Base-by-base conservation (phyloP, 2,329 filamentous ascomycete species). In the Didymella lethalis region DNA sequence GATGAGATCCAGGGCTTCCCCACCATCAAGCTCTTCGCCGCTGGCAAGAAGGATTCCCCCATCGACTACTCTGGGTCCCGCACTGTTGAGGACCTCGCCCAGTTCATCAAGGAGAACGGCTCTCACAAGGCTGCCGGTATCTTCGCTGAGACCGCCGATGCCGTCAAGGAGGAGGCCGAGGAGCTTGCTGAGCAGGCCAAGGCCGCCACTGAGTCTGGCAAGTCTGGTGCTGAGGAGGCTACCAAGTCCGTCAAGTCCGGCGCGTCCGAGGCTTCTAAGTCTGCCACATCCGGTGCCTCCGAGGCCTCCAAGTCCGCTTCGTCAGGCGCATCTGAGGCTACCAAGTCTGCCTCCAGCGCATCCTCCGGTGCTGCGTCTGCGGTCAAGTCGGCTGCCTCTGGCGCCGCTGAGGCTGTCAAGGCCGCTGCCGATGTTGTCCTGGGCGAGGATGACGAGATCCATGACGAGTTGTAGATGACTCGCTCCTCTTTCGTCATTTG, bases 1-100 rank as follows among this genome's bases (percentile, higher is more conserved):
- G 94, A 98, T 80, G 92, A 97, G 83, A 92, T 99, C 75, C 87
- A 92, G 80, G 95, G 95, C 65, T 99, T 99, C 90, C 95, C 95
- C 57, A 99, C 95, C 79, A 97, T 99, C 87, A 98, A 98, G 87
- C 87, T 99, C 69, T 99, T 88, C 90, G 87, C 92, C 65, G 95
- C 95, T 71, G 93, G 93, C 74, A 85, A 86, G 80, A 99, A 99
- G 88, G 85, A 86, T 75, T 83, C 88, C 69, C 91, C 95, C 59
- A 80, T 97, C 64, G 92, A 92, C 71, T 99, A 97, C 87, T 86
- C 84, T 66, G 95, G 95, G 71, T 86, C 89, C 66, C 92, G 95
- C 74, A 95, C 92, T 54, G 83, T 97, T 56, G 92, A 97, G 83
- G 95, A 98, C 78, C 87, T 99, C 61, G 89, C 91, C 74, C 86